Conservation (phyloP, 106 monocot genomes). For the Agapanthus africanus region DNA sequence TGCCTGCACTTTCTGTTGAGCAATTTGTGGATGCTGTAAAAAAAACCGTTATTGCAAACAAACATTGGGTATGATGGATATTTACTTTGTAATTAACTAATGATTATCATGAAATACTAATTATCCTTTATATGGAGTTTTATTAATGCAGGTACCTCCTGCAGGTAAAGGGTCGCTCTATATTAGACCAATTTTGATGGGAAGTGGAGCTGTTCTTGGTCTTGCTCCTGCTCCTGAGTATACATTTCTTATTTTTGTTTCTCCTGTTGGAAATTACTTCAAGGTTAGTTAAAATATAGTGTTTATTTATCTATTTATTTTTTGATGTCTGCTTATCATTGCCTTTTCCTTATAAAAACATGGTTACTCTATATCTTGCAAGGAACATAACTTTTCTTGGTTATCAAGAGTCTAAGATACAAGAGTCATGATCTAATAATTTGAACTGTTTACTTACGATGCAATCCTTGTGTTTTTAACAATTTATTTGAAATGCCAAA, state of each 20-base stretch:
- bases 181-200: constrained; percentile 80
- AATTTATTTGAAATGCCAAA: too few relatives aligned
- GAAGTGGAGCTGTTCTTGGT: constrained; percentile 80
- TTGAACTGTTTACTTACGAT: too few relatives aligned
- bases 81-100: neutral
- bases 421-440: too few relatives aligned
- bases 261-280: constrained; percentile 93
- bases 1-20: constrained; percentile 77
- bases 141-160: constrained; percentile 67
- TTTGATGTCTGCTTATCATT: too few relatives aligned
- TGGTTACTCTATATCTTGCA: too few relatives aligned
- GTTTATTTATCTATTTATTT: neutral
- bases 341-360: too few relatives aligned
- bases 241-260: constrained; percentile 81
- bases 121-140: neutral
- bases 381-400: too few relatives aligned
- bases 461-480: too few relatives aligned
- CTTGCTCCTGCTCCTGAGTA: constrained; percentile 90
- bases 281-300: constrained; percentile 56
- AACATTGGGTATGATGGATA: constrained; percentile 58
- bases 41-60: constrained; percentile 71
- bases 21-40: constrained; percentile 92
- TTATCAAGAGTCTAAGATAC: too few relatives aligned
- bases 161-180: constrained; percentile 86
- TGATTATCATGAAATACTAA: neutral